These are phyloP conservation scores for Thinopyrum elongatum DNA, from an alignment of 176 grass and related monocot genomes.

Conservation along the genomic window DNA sequence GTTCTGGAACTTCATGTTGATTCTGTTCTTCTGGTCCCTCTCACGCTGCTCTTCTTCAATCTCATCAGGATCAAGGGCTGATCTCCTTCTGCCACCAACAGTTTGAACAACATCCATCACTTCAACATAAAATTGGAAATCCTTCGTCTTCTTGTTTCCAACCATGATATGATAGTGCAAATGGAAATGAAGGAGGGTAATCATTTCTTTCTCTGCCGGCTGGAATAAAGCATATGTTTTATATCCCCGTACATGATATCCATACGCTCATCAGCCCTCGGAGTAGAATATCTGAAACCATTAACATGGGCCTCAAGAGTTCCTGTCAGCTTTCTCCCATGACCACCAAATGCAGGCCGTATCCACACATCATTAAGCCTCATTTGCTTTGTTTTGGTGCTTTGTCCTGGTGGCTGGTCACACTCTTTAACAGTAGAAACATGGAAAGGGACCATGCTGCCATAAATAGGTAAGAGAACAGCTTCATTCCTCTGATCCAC, in stretches of 20 bases:
- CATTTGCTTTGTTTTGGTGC: constrained; percentile 31
- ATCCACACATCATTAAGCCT: constrained; percentile 65
- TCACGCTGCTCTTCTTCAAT: too few relatives aligned
- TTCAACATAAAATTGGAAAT: too few relatives aligned
- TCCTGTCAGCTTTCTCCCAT: constrained; percentile 49
- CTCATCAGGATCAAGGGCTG: too few relatives aligned
- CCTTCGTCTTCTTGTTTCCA: too few relatives aligned
- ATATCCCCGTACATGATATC: constrained; percentile 64
- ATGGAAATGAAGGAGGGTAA: too few relatives aligned
- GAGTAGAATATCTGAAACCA: constrained; percentile 54
- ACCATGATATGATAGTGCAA: too few relatives aligned
- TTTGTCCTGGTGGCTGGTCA: constrained; percentile 51
- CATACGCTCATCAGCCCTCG: constrained; percentile 49
- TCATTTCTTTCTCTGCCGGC: too few relatives aligned
- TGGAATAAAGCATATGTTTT: constrained; percentile 66
- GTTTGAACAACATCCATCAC: too few relatives aligned
- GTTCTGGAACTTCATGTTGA: too few relatives aligned
- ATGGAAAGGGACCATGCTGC: constrained; percentile 67
- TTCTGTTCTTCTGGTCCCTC: too few relatives aligned
- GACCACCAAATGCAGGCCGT: constrained; percentile 50
- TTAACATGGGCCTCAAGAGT: constrained; percentile 65
- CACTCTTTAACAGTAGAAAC: constrained; percentile 69
- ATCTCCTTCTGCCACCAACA: too few relatives aligned
- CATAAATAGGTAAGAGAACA: constrained; percentile 63
- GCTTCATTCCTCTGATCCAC: constrained; percentile 59